Evolutionary conservation across 1,284 basidiomycete genomes (phyloP).

Genomic region (Phaffia rhodozyma): DNA sequence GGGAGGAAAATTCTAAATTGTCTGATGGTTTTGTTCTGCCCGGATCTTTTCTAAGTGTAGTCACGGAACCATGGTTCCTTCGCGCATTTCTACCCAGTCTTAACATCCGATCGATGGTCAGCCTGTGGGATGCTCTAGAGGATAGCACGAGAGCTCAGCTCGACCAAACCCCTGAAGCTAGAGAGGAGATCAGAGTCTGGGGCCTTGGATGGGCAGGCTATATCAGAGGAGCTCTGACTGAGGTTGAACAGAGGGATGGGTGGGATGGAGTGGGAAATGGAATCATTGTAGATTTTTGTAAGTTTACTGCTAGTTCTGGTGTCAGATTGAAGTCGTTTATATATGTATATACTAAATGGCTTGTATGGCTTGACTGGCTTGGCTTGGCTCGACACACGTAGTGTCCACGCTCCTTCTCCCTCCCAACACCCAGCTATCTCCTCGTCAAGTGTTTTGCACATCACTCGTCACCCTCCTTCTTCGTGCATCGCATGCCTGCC

Average conservation of each 20-base stretch:
- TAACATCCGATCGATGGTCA: too few species aligned
- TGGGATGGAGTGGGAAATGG: conserved; percentile 3
- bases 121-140: too few species aligned
- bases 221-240: not conserved
- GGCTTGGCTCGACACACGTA: not conserved
- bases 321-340: not conserved
- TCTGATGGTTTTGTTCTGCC: too few species aligned
- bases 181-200: conserved; percentile 15
- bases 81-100: too few species aligned
- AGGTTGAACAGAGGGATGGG: not conserved
- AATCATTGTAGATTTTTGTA: conserved; percentile 10
- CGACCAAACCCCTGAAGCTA: not conserved
- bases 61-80: too few species aligned
- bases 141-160: too few species aligned
- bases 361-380: too few species aligned
- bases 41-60: too few species aligned
- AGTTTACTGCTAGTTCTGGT: not conserved
- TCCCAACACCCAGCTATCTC: conserved; percentile 2
- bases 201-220: conserved; percentile 17
- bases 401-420: conserved; percentile 10
- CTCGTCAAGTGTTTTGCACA: conserved; percentile 5
- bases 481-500: conserved; percentile 5
- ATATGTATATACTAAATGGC: too few species aligned
- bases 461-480: conserved; percentile 13
- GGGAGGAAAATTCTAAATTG: too few species aligned